Base-by-base conservation (phyloP, 345 rosid species). In the Physaria fendleri region DNA sequence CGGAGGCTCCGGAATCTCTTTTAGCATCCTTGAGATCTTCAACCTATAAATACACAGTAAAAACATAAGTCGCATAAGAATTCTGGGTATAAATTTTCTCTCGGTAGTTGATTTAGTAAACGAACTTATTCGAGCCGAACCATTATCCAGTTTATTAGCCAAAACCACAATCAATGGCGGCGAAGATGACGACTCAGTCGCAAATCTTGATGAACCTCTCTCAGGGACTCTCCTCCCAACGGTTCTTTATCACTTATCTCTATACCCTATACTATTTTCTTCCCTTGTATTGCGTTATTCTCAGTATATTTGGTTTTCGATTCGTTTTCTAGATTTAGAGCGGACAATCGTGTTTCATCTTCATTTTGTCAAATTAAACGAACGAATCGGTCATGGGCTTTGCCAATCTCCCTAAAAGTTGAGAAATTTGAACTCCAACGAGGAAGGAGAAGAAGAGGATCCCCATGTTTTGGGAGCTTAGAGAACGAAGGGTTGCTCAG, bases 401-500 rank as follows among this genome's bases (percentile, higher is more conserved):
- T 42, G 6, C 21, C 65, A 32, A 46, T 14, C 34, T 68, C 56
- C 25, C 47, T 67, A n/a, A 68, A 77, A 23, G 58, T 62, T 5
- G 51, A 13, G 42, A 71, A 42, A n/a, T 52, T 18, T 62, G 57
- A 43, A 15, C 5, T 62, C 5, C 56, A 16, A 45, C 17, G 55
- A 60, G 43, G 12, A 45, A 37, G 5, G 4, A 46, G 51, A 46
- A 62, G 62, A 62, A 62, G 62, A 62, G 58, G 38, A 16, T 68
- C 46, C 5, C 52, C 71, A 40, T 60, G 79, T 56, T 55, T 68
- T 1, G 55, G 20, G 64, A 69, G 66, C 40, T 46, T 53, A 1
- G 76, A 58, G 25, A 66, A 56, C 49, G 59, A 71, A 8, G 79
- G 78, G 29, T 56, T 66, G 45, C 24, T 58, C 16, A 53, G 9